A percentile compares a stretch with the other conserved stretches of the same genome.
Evolutionary conservation across 192 early-diverging fungal species (phyloP).

Genomic region (Kappamyces sp.): DNA sequence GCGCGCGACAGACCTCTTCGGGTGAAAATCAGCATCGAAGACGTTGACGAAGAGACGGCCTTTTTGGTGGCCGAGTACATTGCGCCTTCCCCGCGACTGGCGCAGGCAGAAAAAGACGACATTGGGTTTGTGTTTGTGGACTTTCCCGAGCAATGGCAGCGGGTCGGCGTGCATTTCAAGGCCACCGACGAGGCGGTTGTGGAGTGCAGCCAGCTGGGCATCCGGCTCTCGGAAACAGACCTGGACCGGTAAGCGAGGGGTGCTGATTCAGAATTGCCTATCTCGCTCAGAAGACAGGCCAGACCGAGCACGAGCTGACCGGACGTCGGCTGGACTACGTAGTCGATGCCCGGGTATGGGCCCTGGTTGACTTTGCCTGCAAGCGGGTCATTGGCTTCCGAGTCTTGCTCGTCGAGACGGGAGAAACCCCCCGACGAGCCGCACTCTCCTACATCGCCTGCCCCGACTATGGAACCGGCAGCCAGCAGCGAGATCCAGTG

Average conservation of each 20-base stretch:
- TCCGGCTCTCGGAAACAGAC: neutral
- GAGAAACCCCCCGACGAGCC: neutral
- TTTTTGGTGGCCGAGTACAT: slow-evolving; percentile 37
- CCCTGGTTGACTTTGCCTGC: slow-evolving; percentile 36
- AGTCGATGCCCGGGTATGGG: slow-evolving; percentile 28
- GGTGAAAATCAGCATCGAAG: slow-evolving; percentile 30
- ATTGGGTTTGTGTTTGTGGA: slow-evolving; percentile 36
- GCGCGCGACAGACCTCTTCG: slow-evolving; percentile 40
- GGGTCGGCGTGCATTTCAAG: slow-evolving; percentile 24
- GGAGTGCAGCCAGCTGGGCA: neutral
- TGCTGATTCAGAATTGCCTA: slow-evolving; percentile 36
- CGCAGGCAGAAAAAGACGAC: slow-evolving; percentile 26
- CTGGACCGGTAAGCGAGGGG: slow-evolving; percentile 8
- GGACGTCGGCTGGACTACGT: slow-evolving; percentile 20
- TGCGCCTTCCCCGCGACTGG: slow-evolving; percentile 21
- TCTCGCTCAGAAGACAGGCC: slow-evolving; percentile 25
- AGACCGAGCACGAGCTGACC: slow-evolving; percentile 27
- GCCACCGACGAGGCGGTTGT: neutral
- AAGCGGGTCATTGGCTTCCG: slow-evolving; percentile 42
- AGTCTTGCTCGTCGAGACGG: slow-evolving; percentile 19
- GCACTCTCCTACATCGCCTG: slow-evolving; percentile 33
- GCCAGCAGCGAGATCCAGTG: slow-evolving; percentile 17
- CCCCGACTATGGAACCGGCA: slow-evolving; percentile 30
- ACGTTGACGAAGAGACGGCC: slow-evolving; percentile 34
- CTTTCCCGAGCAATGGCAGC: slow-evolving; percentile 15